Evolutionary conservation across 2,329 filamentous ascomycete species (phyloP).

Genomic region (Aspergillus brasiliensis): DNA sequence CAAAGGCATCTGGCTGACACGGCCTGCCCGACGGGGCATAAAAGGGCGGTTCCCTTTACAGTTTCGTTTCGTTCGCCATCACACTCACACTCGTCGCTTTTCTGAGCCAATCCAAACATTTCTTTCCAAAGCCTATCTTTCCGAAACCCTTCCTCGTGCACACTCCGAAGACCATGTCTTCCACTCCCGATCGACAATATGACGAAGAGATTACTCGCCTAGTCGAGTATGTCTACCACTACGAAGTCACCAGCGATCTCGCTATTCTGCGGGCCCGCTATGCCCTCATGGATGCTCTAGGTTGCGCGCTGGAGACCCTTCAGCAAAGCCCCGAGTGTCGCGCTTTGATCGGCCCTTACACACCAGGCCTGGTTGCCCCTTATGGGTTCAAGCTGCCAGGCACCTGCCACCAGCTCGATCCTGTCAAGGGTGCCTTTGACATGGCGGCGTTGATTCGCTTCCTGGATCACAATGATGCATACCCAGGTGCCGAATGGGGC

Average conservation of each 20-base stretch:
- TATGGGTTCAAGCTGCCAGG: slow-evolving; percentile 44
- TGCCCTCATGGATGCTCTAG: slow-evolving; percentile 29
- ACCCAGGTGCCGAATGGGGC: slow-evolving; percentile 46
- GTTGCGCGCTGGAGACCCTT: slow-evolving; percentile 29
- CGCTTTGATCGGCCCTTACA: slow-evolving; percentile 19
- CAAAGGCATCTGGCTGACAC: not conserved
- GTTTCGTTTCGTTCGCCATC: not conserved
- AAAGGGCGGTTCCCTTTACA: not conserved
- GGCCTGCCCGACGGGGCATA: not conserved
- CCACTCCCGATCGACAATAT: slow-evolving; percentile 14
- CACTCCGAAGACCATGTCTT: not conserved
- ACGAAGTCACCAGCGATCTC: slow-evolving; percentile 17
- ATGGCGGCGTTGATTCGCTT: slow-evolving; percentile 44
- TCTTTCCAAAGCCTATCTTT: not conserved
- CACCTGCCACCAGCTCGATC: slow-evolving; percentile 39
- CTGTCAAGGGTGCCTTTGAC: slow-evolving; percentile 44
- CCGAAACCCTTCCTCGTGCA: not conserved
- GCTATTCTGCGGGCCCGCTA: slow-evolving; percentile 22
- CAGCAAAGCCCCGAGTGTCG: slow-evolving; percentile 22
- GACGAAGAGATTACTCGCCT: slow-evolving; percentile 40
- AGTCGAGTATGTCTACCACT: slow-evolving; percentile 25
- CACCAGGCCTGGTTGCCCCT: slow-evolving; percentile 22
- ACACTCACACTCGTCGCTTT: not conserved
- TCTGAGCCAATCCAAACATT: not conserved
- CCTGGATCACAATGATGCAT: slow-evolving; percentile 47